Base-by-base conservation (phyloP, 2,329 filamentous ascomycete genomes). In the Metarhizium sp. region DNA sequence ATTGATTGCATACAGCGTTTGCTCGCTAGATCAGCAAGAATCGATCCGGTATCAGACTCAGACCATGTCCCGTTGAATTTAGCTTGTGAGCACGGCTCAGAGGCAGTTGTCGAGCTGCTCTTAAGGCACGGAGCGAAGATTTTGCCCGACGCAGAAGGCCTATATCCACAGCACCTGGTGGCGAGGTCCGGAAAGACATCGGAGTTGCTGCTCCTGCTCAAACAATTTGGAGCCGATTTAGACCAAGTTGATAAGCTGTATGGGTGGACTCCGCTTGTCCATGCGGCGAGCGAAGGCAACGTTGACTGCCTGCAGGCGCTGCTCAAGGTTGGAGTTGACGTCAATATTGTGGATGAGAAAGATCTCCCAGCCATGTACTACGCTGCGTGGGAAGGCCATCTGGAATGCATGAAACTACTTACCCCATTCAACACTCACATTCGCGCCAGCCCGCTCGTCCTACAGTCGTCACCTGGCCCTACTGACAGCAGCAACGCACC, bases 151-250 rank as follows among this genome's bases (percentile, higher is more conserved):
- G 94, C 94, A 2, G 94, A 99, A 75, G 94, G 94, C 1, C 77
- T 99, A 11, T 99, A 90, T 67, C 94, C 94, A n/a, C 94, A 97
- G 67, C 94, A 99, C 72, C 81, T 97, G 38, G 92, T 97, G 20
- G 92, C 94, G 29, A 82, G 94, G 55, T 94, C 92, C 34, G 90
- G 90, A 2, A 86, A 92, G 65, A 88, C 85, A 0, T 88, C 91
- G 1, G 79, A 89, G 54, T 80, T 96, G 32, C 77, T 97, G 11
- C 74, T 92, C 14, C 77, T 96, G 43, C 77, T 99, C 13, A 87
- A 91, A 67, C 79, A 87, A 52, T 92, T 94, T 64, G 92, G 92
- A 1, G 92, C 91, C 25, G 86, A 99, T 67, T 78, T 99, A 47
- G 84, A 99, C 64, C 92, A 97, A 68, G 79, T 90, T 36, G 94